phyloP scores from a whole-genome alignment of 768 basidiomycete species.

The Phaeotremella fagi region DNA sequence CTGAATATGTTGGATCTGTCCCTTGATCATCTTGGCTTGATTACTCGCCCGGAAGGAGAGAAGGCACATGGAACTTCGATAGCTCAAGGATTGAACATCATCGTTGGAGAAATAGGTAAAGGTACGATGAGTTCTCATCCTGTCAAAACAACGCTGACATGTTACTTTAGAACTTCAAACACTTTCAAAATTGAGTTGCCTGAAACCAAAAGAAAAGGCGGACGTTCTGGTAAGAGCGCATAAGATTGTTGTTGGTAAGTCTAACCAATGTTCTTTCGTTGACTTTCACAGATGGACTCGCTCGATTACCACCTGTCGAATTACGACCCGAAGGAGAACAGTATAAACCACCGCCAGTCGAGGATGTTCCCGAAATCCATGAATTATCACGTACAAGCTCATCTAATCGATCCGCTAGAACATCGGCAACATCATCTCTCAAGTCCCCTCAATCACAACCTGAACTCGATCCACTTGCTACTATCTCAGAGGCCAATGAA shows the following conservation, averaged over 20 bases:
- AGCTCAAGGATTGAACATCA: slow-evolving; percentile 53
- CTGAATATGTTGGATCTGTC: slow-evolving; percentile 85
- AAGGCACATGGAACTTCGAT: slow-evolving; percentile 42
- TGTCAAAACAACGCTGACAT: neutral
- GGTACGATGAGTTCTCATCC: slow-evolving; percentile 54
- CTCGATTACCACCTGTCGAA: slow-evolving; percentile 62
- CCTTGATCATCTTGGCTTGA: slow-evolving; percentile 82
- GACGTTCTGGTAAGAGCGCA: slow-evolving; percentile 76
- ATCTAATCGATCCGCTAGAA: neutral
- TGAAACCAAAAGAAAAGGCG: slow-evolving; percentile 72
- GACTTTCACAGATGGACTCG: slow-evolving; percentile 32
- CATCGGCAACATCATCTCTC: neutral
- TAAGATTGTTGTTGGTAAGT: slow-evolving; percentile 75
- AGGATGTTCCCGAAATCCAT: neutral
- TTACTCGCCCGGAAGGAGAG: slow-evolving; percentile 57
- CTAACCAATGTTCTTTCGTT: slow-evolving; percentile 3
- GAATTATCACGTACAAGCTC: neutral
- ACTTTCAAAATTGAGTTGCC: slow-evolving; percentile 52
- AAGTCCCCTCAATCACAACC: slow-evolving; percentile 1
- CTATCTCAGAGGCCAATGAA: slow-evolving; percentile 5
- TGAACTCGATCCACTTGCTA: slow-evolving; percentile 13
- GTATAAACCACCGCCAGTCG: slow-evolving; percentile 12
- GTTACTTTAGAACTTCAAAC: slow-evolving; percentile 55
- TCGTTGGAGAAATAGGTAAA: slow-evolving; percentile 70
- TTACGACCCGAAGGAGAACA: slow-evolving; percentile 60